These are phyloP conservation scores for Gracilaria domingensis DNA, from an alignment of 23 red algal genomes.

Conservation along the genomic window DNA sequence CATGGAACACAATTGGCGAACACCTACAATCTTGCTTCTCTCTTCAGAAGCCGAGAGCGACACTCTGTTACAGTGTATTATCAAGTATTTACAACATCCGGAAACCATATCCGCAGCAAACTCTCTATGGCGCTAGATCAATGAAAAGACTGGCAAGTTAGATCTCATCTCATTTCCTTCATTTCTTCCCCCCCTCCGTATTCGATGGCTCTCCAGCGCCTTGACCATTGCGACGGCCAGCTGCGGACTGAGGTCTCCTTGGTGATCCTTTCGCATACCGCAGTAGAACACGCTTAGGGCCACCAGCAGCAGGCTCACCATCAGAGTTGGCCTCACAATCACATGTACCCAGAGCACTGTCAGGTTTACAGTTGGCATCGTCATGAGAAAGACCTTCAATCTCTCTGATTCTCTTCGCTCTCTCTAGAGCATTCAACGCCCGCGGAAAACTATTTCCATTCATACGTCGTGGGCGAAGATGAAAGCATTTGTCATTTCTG, in stretches of 20 bases:
- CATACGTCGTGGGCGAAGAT: neutral
- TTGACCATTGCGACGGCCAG: neutral
- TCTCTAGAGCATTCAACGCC: neutral
- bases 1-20: no score
- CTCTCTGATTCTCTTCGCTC: neutral
- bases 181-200: neutral
- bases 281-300: neutral
- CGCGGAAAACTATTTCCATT: slow-evolving; percentile 5
- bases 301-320: neutral
- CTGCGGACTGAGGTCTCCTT: neutral
- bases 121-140: neutral
- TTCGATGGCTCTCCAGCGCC: neutral
- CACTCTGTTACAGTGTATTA: neutral
- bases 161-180: neutral
- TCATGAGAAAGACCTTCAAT: neutral
- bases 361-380: neutral
- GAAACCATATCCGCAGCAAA: neutral
- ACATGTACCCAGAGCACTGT: neutral
- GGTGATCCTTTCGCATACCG: neutral
- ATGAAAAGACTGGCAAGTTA: neutral
- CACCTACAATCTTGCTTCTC: no score
- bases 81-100: neutral
- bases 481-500: slow-evolving; percentile 16
- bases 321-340: neutral
- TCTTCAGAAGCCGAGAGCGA: no score